Conservation (phyloP, 176 grass and related monocot species). For the Pontederia paniculata region DNA sequence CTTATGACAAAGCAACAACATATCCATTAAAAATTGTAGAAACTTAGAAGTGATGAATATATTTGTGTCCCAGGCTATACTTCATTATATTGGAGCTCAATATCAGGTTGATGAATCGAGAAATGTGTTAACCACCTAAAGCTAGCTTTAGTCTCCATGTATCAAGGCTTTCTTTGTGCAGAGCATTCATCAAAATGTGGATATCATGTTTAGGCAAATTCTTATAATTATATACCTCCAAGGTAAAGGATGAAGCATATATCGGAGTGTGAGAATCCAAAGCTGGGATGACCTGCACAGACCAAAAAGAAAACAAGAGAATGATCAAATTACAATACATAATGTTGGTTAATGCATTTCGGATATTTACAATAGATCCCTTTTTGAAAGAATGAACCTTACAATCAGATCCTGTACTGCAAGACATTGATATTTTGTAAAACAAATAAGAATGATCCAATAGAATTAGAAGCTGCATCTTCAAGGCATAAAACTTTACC, state of each 20-base stretch:
- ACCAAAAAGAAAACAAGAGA: conserved; percentile 18
- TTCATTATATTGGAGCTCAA: too few species aligned
- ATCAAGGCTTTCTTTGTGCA: too few species aligned
- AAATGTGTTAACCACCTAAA: too few species aligned
- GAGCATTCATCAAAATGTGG: background rate
- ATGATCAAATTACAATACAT: conserved; percentile 11
- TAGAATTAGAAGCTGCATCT: conserved; percentile 13
- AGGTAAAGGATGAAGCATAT: conserved; percentile 90
- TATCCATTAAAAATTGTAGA: too few species aligned
- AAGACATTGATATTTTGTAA: too few species aligned
- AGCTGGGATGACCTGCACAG: conserved; percentile 86
- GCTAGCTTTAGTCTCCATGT: too few species aligned
- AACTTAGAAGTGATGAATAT: too few species aligned
- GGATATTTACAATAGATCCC: conserved; percentile 11
- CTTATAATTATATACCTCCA: conserved; percentile 50
- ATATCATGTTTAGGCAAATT: background rate
- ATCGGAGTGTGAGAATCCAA: conserved; percentile 83
- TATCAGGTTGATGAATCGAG: too few species aligned
- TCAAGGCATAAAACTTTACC: conserved; percentile 68
- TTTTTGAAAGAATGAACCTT: background rate
- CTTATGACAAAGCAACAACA: too few species aligned
- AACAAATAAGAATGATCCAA: too few species aligned
- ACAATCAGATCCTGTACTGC: background rate
- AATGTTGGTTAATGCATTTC: conserved; percentile 13
- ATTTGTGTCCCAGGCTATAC: too few species aligned